phyloP scores from a whole-genome alignment of 2,329 filamentous ascomycete genomes.

The Xylaria sp. region DNA sequence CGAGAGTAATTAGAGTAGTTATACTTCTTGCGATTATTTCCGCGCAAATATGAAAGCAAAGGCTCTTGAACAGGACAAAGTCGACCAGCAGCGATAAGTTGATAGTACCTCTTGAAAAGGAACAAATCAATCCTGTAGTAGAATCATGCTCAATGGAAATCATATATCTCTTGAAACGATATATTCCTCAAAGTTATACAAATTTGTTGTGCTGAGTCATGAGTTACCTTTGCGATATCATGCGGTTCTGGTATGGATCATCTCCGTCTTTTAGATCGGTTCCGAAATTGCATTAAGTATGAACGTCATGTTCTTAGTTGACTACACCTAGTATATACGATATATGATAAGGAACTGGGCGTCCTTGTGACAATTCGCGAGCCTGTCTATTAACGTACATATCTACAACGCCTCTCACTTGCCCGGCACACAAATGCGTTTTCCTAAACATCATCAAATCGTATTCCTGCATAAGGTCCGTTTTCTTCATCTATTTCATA shows the following conservation, averaged over 20 bases:
- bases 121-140: background rate
- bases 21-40: background rate
- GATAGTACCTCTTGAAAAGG: background rate
- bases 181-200: too few relatives aligned
- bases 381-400: background rate
- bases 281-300: background rate
- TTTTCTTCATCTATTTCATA: background rate
- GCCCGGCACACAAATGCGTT: background rate
- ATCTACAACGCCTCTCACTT: background rate
- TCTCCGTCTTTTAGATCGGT: background rate
- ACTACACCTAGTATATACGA: background rate
- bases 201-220: background rate
- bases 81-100: background rate
- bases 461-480: background rate
- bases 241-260: background rate
- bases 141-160: too few relatives aligned
- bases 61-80: background rate
- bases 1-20: background rate
- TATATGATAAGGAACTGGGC: background rate
- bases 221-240: background rate
- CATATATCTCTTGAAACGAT: too few relatives aligned
- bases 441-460: background rate
- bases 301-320: background rate
- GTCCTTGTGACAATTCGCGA: background rate
- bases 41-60: background rate